These are phyloP conservation scores for Gymnopilus dilepis DNA, from an alignment of 768 basidiomycete genomes.

Conservation along the genomic window DNA sequence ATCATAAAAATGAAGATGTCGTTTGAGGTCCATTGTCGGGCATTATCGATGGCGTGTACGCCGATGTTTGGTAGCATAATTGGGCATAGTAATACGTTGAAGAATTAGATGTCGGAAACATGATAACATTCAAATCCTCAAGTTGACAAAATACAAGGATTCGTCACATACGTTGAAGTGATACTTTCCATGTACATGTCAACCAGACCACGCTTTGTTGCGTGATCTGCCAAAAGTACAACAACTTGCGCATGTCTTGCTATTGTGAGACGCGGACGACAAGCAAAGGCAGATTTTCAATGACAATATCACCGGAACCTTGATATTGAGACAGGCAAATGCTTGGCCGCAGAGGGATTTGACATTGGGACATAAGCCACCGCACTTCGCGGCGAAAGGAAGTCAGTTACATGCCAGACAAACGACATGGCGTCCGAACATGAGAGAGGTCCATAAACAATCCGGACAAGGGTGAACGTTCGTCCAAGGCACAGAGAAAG, in stretches of 20 bases:
- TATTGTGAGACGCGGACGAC: neutral
- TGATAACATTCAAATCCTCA: no score
- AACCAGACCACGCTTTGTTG: no score
- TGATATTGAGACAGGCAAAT: neutral
- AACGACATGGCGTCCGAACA: neutral
- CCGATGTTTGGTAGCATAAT: no score
- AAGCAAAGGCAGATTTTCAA: neutral
- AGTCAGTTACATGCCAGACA: neutral
- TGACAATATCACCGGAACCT: slow-evolving; percentile 1
- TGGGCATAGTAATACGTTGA: no score
- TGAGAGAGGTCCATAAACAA: neutral
- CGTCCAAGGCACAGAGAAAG: neutral
- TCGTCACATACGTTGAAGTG: no score
- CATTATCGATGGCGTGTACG: neutral
- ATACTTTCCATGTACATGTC: no score
- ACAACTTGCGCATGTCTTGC: neutral
- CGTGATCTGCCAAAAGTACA: no score
- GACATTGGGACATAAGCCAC: neutral
- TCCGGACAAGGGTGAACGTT: slow-evolving; percentile 1
- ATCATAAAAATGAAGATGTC: neutral
- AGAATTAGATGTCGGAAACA: no score
- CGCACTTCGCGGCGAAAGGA: neutral
- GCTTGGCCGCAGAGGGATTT: neutral
- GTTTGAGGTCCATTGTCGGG: neutral
- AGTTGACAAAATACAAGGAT: no score